These are phyloP conservation scores for Colletotrichum navitas DNA, from an alignment of 2,329 filamentous ascomycete species.

Conservation along the genomic window DNA sequence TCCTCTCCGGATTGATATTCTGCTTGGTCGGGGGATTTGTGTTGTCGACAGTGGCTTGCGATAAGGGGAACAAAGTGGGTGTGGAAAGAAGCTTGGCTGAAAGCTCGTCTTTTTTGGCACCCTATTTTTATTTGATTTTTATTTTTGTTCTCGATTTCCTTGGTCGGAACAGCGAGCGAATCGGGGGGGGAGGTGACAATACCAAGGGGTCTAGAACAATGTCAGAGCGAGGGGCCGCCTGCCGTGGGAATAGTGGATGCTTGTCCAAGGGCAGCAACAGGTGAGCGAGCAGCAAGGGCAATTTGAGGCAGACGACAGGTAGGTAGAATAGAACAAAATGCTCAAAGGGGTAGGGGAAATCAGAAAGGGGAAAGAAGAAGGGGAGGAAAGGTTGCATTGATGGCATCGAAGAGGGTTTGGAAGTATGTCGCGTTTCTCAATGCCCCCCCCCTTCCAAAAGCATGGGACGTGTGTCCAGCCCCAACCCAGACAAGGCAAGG, in stretches of 20 bases:
- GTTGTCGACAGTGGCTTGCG: conserved; percentile 29
- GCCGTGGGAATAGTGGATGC: background rate
- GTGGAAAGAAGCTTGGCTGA: conserved; percentile 18
- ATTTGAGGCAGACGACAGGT: background rate
- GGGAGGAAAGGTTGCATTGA: conserved; percentile 36
- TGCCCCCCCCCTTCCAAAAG: conserved; percentile 22
- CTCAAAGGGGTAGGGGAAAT: background rate
- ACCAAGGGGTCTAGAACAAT: conserved; percentile 28
- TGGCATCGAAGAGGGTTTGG: conserved; percentile 36
- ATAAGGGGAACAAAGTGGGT: conserved; percentile 9
- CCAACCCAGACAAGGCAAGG: conserved; percentile 19
- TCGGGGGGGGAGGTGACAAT: conserved; percentile 1
- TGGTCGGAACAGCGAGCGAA: conserved; percentile 11
- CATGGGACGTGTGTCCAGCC: conserved; percentile 39
- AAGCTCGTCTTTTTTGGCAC: conserved; percentile 10
- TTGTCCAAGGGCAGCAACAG: no score
- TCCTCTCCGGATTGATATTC: background rate
- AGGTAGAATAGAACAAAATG: background rate
- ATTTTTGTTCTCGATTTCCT: background rate
- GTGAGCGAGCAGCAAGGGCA: background rate
- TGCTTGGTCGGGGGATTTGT: conserved; percentile 32
- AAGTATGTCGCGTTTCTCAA: conserved; percentile 42
- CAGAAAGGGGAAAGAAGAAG: conserved; percentile 11
- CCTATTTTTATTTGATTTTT: background rate
- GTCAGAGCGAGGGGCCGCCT: background rate